phyloP scores from a whole-genome alignment of 805 yeast species.

The Candida glaebosa region DNA sequence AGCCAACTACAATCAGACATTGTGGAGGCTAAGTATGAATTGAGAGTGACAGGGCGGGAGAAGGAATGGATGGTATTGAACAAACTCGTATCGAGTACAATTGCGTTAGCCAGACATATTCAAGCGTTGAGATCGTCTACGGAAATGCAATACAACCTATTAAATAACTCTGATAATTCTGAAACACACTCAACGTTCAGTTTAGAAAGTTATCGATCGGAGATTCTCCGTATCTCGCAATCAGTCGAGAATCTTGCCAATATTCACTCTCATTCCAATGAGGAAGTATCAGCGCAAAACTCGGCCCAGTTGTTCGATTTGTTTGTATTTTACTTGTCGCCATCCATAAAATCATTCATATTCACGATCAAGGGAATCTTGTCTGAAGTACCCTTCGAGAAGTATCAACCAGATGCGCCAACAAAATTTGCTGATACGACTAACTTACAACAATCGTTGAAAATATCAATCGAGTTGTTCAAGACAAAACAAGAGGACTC shows the following conservation, averaged over 20 bases:
- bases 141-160: constrained; percentile 59
- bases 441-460: constrained; percentile 46
- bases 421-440: constrained; percentile 36
- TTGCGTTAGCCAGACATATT: constrained; percentile 50
- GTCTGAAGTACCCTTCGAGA: constrained; percentile 55
- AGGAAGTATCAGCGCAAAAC: constrained; percentile 23
- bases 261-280: constrained; percentile 17
- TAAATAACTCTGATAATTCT: constrained; percentile 26
- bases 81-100: constrained; percentile 49
- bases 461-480: constrained; percentile 52
- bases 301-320: constrained; percentile 55
- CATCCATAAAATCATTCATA: constrained; percentile 65
- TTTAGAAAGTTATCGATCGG: constrained; percentile 19
- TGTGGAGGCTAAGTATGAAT: constrained; percentile 63
- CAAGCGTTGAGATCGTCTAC: constrained; percentile 69
- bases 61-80: constrained; percentile 44
- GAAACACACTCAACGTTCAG: constrained; percentile 16
- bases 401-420: constrained; percentile 18
- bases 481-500: constrained; percentile 55
- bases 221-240: constrained; percentile 17
- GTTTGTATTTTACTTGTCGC: constrained; percentile 67
- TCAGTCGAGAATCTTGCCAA: constrained; percentile 28
- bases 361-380: constrained; percentile 62
- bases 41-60: constrained; percentile 52
- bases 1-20: constrained; percentile 36